Conservation (phyloP, 2,329 filamentous ascomycete genomes). For the Chrysoporthe deuterocubensis region DNA sequence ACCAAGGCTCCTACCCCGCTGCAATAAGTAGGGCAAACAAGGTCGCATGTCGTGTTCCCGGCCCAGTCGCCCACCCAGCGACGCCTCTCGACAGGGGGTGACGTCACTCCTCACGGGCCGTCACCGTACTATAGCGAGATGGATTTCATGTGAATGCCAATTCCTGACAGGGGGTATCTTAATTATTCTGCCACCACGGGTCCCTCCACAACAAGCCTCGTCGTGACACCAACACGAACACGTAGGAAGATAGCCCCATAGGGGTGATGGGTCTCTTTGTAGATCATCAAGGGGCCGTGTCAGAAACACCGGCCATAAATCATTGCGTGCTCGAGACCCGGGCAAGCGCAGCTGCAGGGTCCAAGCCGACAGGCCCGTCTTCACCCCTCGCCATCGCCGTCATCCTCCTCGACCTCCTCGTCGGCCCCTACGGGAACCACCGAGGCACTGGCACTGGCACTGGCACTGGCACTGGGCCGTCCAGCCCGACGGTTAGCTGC, state of each 20-base stretch:
- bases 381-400: constrained; percentile 14
- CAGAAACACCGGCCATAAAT: neutral
- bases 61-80: neutral
- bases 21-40: neutral
- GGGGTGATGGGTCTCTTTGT: neutral
- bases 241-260: neutral
- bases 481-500: constrained; percentile 51
- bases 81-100: neutral
- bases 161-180: neutral
- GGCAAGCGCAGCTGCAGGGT: neutral
- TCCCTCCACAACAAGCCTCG: neutral
- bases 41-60: neutral
- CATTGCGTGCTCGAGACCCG: neutral
- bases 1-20: neutral
- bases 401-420: constrained; percentile 35
- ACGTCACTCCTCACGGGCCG: neutral
- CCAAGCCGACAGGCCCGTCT: neutral
- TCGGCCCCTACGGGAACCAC: constrained; percentile 38
- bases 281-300: neutral
- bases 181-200: neutral
- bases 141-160: neutral
- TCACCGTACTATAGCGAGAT: neutral
- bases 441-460: constrained; percentile 41
- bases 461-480: constrained; percentile 37
- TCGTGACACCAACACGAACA: neutral